These are phyloP conservation scores for Fonsecaea pugnacius DNA, from an alignment of 2,329 filamentous ascomycete species.

Conservation along the genomic window DNA sequence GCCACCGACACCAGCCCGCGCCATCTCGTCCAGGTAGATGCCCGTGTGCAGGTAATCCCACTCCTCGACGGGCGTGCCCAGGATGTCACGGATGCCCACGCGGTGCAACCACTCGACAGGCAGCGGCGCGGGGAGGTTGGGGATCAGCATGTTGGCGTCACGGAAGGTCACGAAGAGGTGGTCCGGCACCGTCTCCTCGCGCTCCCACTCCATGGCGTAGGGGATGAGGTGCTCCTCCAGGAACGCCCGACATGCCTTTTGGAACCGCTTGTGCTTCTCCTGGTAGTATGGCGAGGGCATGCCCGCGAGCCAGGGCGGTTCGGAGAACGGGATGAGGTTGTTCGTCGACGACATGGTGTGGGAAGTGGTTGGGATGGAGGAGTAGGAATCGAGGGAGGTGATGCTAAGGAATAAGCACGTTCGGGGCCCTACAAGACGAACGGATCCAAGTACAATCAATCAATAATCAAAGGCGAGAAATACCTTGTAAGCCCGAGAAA, in stretches of 20 bases:
- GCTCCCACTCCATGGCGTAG: constrained; percentile 72
- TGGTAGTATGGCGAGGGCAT: constrained; percentile 74
- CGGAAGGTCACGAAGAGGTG: constrained; percentile 69
- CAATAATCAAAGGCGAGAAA: no score
- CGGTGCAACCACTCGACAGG: constrained; percentile 70
- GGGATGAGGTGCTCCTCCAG: constrained; percentile 65
- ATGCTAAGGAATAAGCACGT: no score
- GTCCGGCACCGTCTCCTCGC: constrained; percentile 64
- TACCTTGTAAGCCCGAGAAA: no score
- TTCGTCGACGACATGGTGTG: constrained; percentile 15
- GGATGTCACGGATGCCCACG: constrained; percentile 67
- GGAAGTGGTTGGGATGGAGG: neutral
- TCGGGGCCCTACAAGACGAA: no score
- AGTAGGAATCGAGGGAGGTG: neutral
- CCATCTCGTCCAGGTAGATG: constrained; percentile 74
- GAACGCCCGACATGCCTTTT: constrained; percentile 70
- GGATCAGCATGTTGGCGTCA: constrained; percentile 70
- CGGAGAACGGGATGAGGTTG: constrained; percentile 67
- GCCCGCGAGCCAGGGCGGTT: constrained; percentile 72
- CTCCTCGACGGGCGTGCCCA: constrained; percentile 70
- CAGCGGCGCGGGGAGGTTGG: constrained; percentile 69
- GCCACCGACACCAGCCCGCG: constrained; percentile 66
- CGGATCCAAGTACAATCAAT: no score
- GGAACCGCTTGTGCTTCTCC: constrained; percentile 67
- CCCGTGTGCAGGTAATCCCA: constrained; percentile 73